These are phyloP conservation scores for Iodosphaeria phyllophila DNA, from an alignment of 2,329 filamentous ascomycete species.

Conservation along the genomic window DNA sequence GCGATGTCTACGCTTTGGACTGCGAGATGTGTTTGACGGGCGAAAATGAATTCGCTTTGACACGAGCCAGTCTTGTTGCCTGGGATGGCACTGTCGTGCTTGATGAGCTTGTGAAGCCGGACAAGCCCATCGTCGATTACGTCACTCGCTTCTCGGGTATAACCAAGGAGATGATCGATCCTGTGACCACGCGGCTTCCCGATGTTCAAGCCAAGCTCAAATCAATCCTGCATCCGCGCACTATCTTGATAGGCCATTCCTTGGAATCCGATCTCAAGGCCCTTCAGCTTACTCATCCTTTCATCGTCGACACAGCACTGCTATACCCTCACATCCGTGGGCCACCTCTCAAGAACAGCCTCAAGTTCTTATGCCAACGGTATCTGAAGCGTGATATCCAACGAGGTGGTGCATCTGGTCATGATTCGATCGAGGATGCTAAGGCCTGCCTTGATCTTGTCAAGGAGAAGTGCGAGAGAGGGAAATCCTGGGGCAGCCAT, in stretches of 20 bases:
- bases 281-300: constrained; percentile 73
- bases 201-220: constrained; percentile 72
- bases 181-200: constrained; percentile 62
- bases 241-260: constrained; percentile 65
- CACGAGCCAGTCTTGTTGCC: constrained; percentile 67
- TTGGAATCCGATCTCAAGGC: constrained; percentile 72
- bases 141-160: constrained; percentile 87
- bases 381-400: constrained; percentile 81
- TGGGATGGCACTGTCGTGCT: constrained; percentile 73
- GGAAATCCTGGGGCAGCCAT: constrained; percentile 65
- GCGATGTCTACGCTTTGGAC: constrained; percentile 65
- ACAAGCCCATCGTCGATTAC: constrained; percentile 78
- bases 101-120: constrained; percentile 84
- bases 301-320: constrained; percentile 80
- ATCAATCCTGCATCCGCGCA: constrained; percentile 48
- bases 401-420: constrained; percentile 47
- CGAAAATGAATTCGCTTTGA: constrained; percentile 62
- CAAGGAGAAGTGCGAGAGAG: constrained; percentile 90
- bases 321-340: constrained; percentile 83
- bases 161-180: constrained; percentile 64
- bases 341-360: constrained; percentile 70
- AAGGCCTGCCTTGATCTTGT: constrained; percentile 80
- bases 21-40: constrained; percentile 96
- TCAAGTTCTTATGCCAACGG: constrained; percentile 79
- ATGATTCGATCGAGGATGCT: constrained; percentile 87